Conservation (phyloP, 2,329 filamentous ascomycete species). For the Shiraia sp. region DNA sequence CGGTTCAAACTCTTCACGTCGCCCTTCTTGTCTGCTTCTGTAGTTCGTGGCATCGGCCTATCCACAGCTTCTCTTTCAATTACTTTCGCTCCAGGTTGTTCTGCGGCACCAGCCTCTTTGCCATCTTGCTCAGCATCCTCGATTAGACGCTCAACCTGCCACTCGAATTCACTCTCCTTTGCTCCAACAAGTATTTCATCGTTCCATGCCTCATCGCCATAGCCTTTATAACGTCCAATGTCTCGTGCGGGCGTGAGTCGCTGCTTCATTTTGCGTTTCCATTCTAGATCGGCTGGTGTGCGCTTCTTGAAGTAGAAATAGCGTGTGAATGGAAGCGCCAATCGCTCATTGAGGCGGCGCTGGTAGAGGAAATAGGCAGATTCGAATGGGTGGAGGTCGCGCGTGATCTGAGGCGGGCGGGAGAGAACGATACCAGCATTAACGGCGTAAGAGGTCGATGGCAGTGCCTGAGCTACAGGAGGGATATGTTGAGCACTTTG, state of each 20-base stretch:
- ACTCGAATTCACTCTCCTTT: constrained; percentile 64
- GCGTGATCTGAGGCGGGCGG: constrained; percentile 84
- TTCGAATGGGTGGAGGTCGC: constrained; percentile 83
- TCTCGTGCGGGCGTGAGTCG: constrained; percentile 80
- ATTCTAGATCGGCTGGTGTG: constrained; percentile 82
- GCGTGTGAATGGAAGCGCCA: constrained; percentile 82
- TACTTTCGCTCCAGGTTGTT: constrained; percentile 37
- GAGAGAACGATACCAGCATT: constrained; percentile 78
- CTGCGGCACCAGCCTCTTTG: constrained; percentile 41
- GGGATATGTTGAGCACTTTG: constrained; percentile 33
- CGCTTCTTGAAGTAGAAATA: constrained; percentile 95
- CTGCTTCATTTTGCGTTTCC: constrained; percentile 81
- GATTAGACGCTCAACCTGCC: constrained; percentile 69
- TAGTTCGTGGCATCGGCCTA: constrained; percentile 69
- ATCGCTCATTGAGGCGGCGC: constrained; percentile 90
- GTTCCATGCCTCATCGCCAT: constrained; percentile 77
- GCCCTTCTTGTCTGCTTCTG: constrained; percentile 76
- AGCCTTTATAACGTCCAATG: constrained; percentile 81
- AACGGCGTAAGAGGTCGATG: constrained; percentile 49
- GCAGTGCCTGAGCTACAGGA: constrained; percentile 45
- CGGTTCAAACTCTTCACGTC: constrained; percentile 80
- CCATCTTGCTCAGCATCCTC: constrained; percentile 70
- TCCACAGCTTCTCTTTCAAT: constrained; percentile 68
- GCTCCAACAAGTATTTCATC: constrained; percentile 85
- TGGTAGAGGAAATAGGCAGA: constrained; percentile 96